These are phyloP conservation scores for Bacidia gigantensis DNA, from an alignment of 495 filamentous ascomycete species.

Conservation along the genomic window DNA sequence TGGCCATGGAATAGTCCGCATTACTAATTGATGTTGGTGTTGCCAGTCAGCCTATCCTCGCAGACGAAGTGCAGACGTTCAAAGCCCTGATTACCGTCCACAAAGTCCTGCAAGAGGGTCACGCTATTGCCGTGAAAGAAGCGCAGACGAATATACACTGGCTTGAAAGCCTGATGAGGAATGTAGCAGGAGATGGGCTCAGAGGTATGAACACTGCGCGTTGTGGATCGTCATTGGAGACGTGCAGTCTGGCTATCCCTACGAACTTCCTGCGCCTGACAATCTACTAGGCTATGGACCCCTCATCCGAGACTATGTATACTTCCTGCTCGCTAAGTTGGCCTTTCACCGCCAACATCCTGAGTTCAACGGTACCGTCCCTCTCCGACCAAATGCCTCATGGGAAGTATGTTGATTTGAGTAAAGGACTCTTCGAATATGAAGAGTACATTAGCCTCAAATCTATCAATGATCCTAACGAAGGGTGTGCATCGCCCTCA, in stretches of 20 bases:
- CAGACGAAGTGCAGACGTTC: slow-evolving; percentile 91
- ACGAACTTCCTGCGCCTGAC: neutral
- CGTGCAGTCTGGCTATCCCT: neutral
- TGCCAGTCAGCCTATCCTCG: slow-evolving; percentile 79
- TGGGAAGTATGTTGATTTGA: slow-evolving; percentile 11
- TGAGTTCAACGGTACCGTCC: slow-evolving; percentile 72
- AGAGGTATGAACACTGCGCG: slow-evolving; percentile 39
- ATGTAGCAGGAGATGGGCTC: slow-evolving; percentile 71
- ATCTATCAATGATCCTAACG: slow-evolving; percentile 95
- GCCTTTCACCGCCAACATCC: slow-evolving; percentile 90
- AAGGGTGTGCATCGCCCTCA: slow-evolving; percentile 41
- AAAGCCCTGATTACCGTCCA: slow-evolving; percentile 87
- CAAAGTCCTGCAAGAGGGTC: slow-evolving; percentile 93
- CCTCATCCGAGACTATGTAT: slow-evolving; percentile 88
- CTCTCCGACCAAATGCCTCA: neutral
- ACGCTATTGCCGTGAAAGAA: slow-evolving; percentile 73
- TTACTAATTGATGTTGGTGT: neutral
- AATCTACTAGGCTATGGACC: slow-evolving; percentile 62
- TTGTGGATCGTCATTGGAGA: neutral
- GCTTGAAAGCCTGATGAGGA: slow-evolving; percentile 84
- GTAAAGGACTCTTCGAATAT: slow-evolving; percentile 74
- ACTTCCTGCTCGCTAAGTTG: slow-evolving; percentile 84
- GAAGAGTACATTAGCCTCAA: slow-evolving; percentile 98
- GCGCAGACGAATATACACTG: slow-evolving; percentile 79
- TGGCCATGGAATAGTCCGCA: neutral